Base-by-base conservation (phyloP, 495 filamentous ascomycete species). In the Xylaria castorea region DNA sequence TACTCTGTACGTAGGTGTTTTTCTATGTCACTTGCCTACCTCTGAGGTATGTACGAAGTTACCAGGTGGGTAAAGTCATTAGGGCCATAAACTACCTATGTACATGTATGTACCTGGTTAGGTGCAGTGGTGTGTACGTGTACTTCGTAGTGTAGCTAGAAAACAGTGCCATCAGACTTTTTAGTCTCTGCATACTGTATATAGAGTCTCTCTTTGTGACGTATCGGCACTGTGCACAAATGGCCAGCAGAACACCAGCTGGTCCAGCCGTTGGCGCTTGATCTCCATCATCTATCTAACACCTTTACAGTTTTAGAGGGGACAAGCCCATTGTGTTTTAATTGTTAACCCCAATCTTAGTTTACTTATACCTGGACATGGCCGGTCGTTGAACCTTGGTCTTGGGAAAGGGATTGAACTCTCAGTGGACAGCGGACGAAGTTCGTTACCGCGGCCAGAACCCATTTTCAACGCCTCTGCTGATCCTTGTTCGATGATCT, bases 401-500 rank as follows among this genome's bases (percentile, higher is more conserved):
- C 27, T 50, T 18, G 44, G 63, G 27, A 34, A 32, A 57, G 27
- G 53, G 12, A 57, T 30, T 8, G 16, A 57, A 44, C 50, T 51
- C 46, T 44, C 12, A 67, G 27, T 36, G 64, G 30, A 36, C 44
- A 53, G 27, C 16, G 64, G 30, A 36, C 44, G 22, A 67, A 40
- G 44, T 30, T 48, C 12, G 1, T 27, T 50, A 34, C 65, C 65
- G 42, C 20, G 27, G 63, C 38, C 20, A 38, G 30, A 67, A 40
- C 38, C 38, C 5, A 67, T 11, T 32, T 34, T 40, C 48, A 38
- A 51, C 65, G 18, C 66, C 50, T 68, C 66, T 48, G 32, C 64
- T 68, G 50, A 68, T 68, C 50, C 66, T 50, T 68, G 66, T 42
- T 44, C 12, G 44, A 42, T 18, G 66, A 57, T 71, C 69, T 44